Percentiles rank a stretch among this genome's conserved stretches.
Evolutionary conservation across 2,329 filamentous ascomycete species (phyloP).

Genomic region (Arthrobotrys sphaeroides): DNA sequence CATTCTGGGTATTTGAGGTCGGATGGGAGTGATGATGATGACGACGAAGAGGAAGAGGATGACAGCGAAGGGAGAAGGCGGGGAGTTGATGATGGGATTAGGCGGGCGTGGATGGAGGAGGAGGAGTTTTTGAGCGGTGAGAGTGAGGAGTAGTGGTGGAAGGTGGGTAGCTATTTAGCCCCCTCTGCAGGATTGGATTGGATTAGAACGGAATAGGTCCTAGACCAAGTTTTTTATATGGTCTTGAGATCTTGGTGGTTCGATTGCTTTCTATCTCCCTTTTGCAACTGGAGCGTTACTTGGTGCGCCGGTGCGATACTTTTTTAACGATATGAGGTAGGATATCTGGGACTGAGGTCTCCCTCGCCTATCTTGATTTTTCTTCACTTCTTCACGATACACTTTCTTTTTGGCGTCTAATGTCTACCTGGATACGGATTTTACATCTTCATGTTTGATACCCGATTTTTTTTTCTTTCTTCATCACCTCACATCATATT

Average conservation of each 20-base stretch:
- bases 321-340: neutral
- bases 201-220: no score
- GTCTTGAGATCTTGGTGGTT: no score
- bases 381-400: neutral
- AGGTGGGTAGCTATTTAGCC: no score
- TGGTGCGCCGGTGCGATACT: constrained; percentile 3
- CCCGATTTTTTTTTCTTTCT: constrained; percentile 28
- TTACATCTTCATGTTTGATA: constrained; percentile 23
- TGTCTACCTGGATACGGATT: constrained; percentile 16
- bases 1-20: constrained; percentile 40
- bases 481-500: neutral
- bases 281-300: constrained; percentile 18
- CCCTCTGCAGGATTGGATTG: no score
- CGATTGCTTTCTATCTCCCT: no score
- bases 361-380: neutral
- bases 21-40: constrained; percentile 43
- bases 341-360: neutral
- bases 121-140: constrained; percentile 41
- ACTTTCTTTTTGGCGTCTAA: constrained; percentile 10
- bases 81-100: constrained; percentile 45
- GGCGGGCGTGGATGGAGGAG: constrained; percentile 50
- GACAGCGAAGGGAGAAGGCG: constrained; percentile 27
- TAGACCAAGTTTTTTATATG: neutral
- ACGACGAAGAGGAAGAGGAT: constrained; percentile 42
- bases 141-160: constrained; percentile 35